Evolutionary conservation across 2,329 filamentous ascomycete genomes (phyloP).

Genomic region (Penicillium sp.): DNA sequence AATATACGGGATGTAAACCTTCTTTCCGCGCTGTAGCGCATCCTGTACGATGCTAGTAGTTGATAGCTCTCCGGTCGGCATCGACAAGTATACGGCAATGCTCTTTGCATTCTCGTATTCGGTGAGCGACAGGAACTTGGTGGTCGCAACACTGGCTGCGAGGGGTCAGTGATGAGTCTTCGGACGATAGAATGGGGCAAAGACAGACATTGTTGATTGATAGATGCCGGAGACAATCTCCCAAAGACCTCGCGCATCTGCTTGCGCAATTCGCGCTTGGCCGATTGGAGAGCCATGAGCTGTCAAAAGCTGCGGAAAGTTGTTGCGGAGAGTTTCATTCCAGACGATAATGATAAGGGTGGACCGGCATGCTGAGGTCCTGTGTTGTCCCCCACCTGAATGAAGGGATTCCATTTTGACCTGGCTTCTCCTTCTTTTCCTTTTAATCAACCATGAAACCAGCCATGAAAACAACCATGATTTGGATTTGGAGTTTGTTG

Average conservation of each 20-base stretch:
- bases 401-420: conserved; percentile 18
- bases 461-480: conserved; percentile 17
- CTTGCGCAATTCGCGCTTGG: conserved; percentile 71
- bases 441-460: conserved; percentile 1
- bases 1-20: conserved; percentile 88
- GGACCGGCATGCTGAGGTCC: conserved; percentile 17
- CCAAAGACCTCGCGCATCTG: conserved; percentile 65
- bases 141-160: conserved; percentile 62
- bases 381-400: conserved; percentile 21
- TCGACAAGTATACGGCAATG: conserved; percentile 86
- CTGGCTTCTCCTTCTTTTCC: background rate
- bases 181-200: background rate
- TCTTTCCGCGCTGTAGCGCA: conserved; percentile 71
- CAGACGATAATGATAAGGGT: conserved; percentile 20
- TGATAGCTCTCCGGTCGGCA: conserved; percentile 82
- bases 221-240: conserved; percentile 56
- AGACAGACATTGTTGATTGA: conserved; percentile 65
- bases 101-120: conserved; percentile 71
- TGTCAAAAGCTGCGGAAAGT: conserved; percentile 13
- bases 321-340: conserved; percentile 10
- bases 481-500: conserved; percentile 37
- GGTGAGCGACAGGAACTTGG: conserved; percentile 60
- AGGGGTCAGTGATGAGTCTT: conserved; percentile 19
- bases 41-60: conserved; percentile 77
- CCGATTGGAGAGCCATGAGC: conserved; percentile 56